A percentile compares a stretch with the other conserved stretches of the same genome.
Conservation (phyloP, 2,329 filamentous ascomycete species). For the Fusarium phyllophilum region DNA sequence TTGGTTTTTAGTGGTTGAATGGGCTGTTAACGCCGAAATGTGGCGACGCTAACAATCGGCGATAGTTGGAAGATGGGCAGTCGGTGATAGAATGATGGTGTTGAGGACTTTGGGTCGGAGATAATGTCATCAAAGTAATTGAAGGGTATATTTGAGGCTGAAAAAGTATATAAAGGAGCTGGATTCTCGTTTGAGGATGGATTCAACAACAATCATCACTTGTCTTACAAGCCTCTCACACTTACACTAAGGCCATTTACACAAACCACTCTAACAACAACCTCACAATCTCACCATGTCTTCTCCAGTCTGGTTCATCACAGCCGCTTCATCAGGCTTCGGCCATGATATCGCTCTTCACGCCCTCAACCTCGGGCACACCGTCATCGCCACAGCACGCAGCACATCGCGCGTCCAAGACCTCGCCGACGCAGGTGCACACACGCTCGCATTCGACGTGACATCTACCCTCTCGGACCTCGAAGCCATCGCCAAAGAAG, state of each 20-base stretch:
- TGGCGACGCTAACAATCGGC: constrained; percentile 20
- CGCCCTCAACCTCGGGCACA: constrained; percentile 58
- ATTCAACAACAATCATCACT: neutral
- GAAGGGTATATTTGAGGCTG: accelerated
- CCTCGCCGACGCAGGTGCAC: constrained; percentile 56
- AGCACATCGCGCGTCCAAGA: constrained; percentile 51
- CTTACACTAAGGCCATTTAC: neutral
- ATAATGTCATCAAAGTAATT: neutral
- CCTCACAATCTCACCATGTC: neutral
- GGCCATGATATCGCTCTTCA: constrained; percentile 56
- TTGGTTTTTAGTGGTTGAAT: neutral
- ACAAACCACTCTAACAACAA: neutral
- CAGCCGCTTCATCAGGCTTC: constrained; percentile 62
- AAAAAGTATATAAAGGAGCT: neutral
- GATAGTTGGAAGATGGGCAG: constrained; percentile 4
- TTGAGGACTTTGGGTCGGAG: neutral
- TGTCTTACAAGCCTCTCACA: neutral
- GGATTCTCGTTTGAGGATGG: neutral
- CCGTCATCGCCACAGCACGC: constrained; percentile 62
- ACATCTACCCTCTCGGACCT: constrained; percentile 53
- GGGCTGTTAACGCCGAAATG: constrained; percentile 18
- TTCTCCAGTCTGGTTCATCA: constrained; percentile 62
- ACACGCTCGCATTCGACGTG: constrained; percentile 58
- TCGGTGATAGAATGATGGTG: constrained; percentile 4
- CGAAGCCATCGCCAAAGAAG: constrained; percentile 47